Percentiles rank a stretch among this genome's conserved stretches.
These are phyloP conservation scores for Solanum paucissectum DNA, from an alignment of 257 asterid genomes.

Conservation along the genomic window DNA sequence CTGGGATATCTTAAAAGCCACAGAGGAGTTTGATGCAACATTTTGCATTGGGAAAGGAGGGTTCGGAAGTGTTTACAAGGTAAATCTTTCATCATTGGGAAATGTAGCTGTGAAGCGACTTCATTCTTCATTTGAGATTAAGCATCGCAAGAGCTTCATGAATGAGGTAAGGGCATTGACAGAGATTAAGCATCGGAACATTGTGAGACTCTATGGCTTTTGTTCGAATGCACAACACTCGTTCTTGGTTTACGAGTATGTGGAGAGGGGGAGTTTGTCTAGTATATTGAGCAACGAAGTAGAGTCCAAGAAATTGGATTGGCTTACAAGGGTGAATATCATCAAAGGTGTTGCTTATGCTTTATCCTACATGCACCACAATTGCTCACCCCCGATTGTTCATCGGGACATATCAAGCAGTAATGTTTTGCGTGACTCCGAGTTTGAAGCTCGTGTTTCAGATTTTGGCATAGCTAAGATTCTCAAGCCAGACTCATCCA, in stretches of 20 bases:
- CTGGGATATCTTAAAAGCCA: constrained; percentile 2
- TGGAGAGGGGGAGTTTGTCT: not conserved
- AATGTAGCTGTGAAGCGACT: not conserved
- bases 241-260: constrained; percentile 4
- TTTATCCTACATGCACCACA: constrained; percentile 3
- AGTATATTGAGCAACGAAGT: not conserved
- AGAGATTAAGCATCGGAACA: not conserved
- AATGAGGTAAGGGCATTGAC: not conserved
- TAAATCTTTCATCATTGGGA: not conserved
- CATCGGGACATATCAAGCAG: constrained; percentile 6
- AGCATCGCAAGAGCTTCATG: not conserved
- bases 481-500: constrained; percentile 4
- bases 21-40: not conserved
- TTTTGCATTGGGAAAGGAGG: constrained; percentile 1
- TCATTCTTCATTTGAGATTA: not conserved
- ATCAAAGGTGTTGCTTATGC: not conserved
- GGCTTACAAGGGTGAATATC: not conserved
- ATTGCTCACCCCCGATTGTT: constrained; percentile 2
- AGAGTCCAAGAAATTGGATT: not conserved
- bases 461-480: constrained; percentile 12
- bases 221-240: constrained; percentile 3
- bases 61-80: not conserved
- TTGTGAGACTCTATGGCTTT: not conserved
- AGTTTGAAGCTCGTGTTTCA: not conserved
- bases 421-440: constrained; percentile 3